Conservation (phyloP, 352 stramenopile species). For the Hyaloperonospora arabidopsidis region DNA sequence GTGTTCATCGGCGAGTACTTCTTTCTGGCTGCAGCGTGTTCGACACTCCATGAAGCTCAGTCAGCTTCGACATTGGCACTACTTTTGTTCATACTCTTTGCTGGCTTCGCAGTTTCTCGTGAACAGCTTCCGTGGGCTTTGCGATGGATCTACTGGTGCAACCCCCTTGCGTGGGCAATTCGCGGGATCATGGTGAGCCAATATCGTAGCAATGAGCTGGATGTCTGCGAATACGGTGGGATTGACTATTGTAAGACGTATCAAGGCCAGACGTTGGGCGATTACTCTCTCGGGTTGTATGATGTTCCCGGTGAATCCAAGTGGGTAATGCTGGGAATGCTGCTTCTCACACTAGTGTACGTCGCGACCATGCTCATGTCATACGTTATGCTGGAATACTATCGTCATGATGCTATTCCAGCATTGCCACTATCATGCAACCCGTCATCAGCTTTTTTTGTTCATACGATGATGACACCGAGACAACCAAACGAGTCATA, state of each 20-base stretch:
- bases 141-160: conserved; percentile 54
- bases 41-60: conserved; percentile 39
- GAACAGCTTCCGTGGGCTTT: conserved; percentile 31
- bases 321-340: conserved; percentile 32
- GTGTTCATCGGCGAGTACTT: conserved; percentile 41
- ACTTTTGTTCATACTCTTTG: conserved; percentile 41
- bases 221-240: conserved; percentile 29
- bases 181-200: conserved; percentile 40
- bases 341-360: conserved; percentile 26
- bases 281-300: conserved; percentile 32
- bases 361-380: conserved; percentile 27
- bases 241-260: conserved; percentile 39
- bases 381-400: conserved; percentile 35
- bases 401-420: conserved; percentile 18
- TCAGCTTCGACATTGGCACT: conserved; percentile 33
- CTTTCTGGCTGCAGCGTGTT: conserved; percentile 26
- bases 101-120: conserved; percentile 37
- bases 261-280: conserved; percentile 25
- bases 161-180: conserved; percentile 42
- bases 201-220: conserved; percentile 29
- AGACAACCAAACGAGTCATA: conserved; percentile 29
- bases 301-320: conserved; percentile 32
- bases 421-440: conserved; percentile 1
- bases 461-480: conserved; percentile 8
- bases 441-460: too few relatives aligned